Conservation (phyloP, 306 rosid genomes). For the Canavalia ensiformis region DNA sequence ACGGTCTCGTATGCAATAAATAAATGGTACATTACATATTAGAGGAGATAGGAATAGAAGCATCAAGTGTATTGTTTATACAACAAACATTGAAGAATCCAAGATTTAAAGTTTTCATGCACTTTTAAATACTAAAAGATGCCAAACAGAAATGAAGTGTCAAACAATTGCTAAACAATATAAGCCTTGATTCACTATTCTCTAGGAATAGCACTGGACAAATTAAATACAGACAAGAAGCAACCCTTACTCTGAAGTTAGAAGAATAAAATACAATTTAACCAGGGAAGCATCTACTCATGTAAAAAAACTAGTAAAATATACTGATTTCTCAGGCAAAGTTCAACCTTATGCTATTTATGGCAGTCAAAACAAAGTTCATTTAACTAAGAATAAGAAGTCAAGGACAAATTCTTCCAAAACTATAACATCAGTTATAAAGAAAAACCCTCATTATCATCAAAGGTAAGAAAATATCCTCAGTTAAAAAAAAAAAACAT, state of each 20-base stretch:
- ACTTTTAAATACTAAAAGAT: slow-evolving; percentile 43
- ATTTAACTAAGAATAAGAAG: slow-evolving; percentile 15
- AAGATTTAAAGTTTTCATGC: slow-evolving; percentile 49
- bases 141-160: slow-evolving; percentile 43
- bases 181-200: slow-evolving; percentile 64
- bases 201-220: slow-evolving; percentile 53
- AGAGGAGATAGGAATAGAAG: slow-evolving; percentile 70
- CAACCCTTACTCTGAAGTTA: slow-evolving; percentile 50
- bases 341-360: slow-evolving; percentile 40
- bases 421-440: slow-evolving; percentile 24
- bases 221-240: slow-evolving; percentile 55
- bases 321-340: not conserved
- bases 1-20: slow-evolving; percentile 60
- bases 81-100: slow-evolving; percentile 60
- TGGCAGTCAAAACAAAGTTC: slow-evolving; percentile 43
- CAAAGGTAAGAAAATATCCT: slow-evolving; percentile 10
- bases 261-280: slow-evolving; percentile 45
- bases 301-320: slow-evolving; percentile 49
- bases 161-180: slow-evolving; percentile 43
- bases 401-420: slow-evolving; percentile 19
- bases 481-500: slow-evolving; percentile 14
- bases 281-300: slow-evolving; percentile 60
- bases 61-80: slow-evolving; percentile 61
- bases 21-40: slow-evolving; percentile 25
- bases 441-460: slow-evolving; percentile 44